Base-by-base conservation (phyloP, 495 filamentous ascomycete species). In the Hypoxylon cercidicola region DNA sequence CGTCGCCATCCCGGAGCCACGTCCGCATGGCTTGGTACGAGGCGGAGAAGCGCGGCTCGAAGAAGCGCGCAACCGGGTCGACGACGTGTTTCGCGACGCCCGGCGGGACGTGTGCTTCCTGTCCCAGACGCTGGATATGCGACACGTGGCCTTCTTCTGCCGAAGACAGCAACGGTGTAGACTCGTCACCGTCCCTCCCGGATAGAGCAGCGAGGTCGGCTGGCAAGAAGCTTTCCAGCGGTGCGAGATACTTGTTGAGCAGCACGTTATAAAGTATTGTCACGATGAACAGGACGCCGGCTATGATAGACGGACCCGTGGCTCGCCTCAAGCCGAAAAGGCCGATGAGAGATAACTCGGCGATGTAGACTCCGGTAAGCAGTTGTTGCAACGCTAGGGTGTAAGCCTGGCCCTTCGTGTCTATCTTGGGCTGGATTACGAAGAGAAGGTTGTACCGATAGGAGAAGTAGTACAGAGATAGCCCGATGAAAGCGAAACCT, bases 361-460 rank as follows among this genome's bases (percentile, higher is more conserved):
- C 84, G 19, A 97, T 77, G 73, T 97, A 97, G 21, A 93, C 84
- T 15, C 93, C 93, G 1, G 90, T 87, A 35, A 92, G 87, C 48
- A 93, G 85, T 30, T 97, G 93, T 69, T 93, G 90, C 49, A 97
- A 72, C 1, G 89, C 93, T 12, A 87, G 84, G 0, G 89, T 86
- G 74, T 96, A 97, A 34, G 87, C 82, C 45, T 88, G 84, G 21
- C 93, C 93, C 68, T 93, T 91, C 41, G 91, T 96, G 74, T 97
- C 93, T 69, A 93, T 87, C 56, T 84, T 73, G 19, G 89, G 81
- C 64, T 92, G 87, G 57, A 87, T 90, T 16, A 94, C 89, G 75
- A 90, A 97, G 43, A 97, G 81, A 53, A 97, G 70, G 71, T 93
- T 92, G 81, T 97, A 97, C 8, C 90, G 87, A 79, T 92, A 96